Base-by-base conservation (phyloP, 306 rosid genomes). In the Lathyrus sativus region DNA sequence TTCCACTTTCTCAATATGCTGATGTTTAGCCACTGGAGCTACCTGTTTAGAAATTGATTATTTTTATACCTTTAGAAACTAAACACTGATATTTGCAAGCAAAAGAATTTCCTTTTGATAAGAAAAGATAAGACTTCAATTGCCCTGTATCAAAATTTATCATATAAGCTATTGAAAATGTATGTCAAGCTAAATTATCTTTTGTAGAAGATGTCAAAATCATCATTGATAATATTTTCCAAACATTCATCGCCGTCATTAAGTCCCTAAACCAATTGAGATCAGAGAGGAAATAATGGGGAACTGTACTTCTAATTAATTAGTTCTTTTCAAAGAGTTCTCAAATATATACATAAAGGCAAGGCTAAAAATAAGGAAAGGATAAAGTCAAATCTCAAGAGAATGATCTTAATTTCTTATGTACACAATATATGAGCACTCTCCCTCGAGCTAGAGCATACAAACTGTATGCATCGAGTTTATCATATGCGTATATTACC, bases 1-100 rank as follows among this genome's bases (percentile, higher is more conserved):
- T 78, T 90, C 96, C 71, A 73, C 78, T 82, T 86, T 90, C 73
- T 86, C 87, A 70, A 74, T 83, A 18, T 77, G 82, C 58, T 83
- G 92, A 43, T 87, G 83, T 72, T 83, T 88, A 55, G 81, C 72
- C 67, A 80, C 82, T 24, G 85, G 80, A 81, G 79, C 70, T 74
- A 87, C 87, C 96, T 81, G 80, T 70, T 45, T 29, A 78, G 41
- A 76, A 68, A 56, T 59, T 71, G 65, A 65, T 56, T 56, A 31
- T 56, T 6, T 54, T 66, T 62, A 78, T 48, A 58, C 44, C 39
- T 60, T 57, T 56, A 46, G 7, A 17, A 62, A 15, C 19, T 38
- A 62, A 43, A 50, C 38, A 9, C 39, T 19, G 28, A 63, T 37
- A 51, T 19, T 71, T 74, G 24, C 6, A 74, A n/a, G 15, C 13